Evolutionary conservation across 2,329 filamentous ascomycete genomes (phyloP).

Genomic region (Scopulariopsis brevicaulis): DNA sequence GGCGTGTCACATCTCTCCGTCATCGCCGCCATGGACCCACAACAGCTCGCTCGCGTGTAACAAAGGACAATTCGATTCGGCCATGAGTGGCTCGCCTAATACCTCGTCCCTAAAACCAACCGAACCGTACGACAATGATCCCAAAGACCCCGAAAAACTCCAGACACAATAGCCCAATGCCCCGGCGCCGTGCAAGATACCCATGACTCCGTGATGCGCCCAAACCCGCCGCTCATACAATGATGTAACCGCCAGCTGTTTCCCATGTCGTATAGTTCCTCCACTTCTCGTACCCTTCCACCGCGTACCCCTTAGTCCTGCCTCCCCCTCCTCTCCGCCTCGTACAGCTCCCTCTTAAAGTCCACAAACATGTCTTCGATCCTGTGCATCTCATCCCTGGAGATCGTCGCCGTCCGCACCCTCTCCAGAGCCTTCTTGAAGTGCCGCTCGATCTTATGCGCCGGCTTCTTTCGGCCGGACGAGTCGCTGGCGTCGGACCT

Average conservation of each 20-base stretch:
- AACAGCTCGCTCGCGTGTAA: neutral
- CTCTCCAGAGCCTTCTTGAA: slow-evolving; percentile 34
- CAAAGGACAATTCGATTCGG: neutral
- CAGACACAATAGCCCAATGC: neutral
- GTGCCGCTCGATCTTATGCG: slow-evolving; percentile 19
- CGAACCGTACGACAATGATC: neutral
- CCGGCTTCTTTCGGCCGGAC: slow-evolving; percentile 7
- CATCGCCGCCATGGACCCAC: neutral
- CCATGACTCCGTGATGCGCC: neutral
- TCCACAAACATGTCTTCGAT: slow-evolving; percentile 74
- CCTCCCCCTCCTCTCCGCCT: slow-evolving; percentile 51
- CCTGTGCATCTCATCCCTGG: slow-evolving; percentile 53
- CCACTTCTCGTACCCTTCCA: too few species aligned
- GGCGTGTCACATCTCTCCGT: neutral
- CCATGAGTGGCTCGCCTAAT: neutral
- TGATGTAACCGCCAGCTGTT: neutral
- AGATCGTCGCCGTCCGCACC: slow-evolving; percentile 47
- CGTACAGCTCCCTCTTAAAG: slow-evolving; percentile 61
- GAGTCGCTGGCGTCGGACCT: slow-evolving; percentile 4
- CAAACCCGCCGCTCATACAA: neutral
- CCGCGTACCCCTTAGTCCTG: neutral
- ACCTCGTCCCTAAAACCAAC: neutral
- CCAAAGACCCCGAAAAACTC: neutral
- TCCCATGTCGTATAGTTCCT: neutral
- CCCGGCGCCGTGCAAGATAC: neutral